Evolutionary conservation across 306 rosid species (phyloP), one percentile per base, ranked within the genome.

Genomic region (Trifolium pratense): DNA sequence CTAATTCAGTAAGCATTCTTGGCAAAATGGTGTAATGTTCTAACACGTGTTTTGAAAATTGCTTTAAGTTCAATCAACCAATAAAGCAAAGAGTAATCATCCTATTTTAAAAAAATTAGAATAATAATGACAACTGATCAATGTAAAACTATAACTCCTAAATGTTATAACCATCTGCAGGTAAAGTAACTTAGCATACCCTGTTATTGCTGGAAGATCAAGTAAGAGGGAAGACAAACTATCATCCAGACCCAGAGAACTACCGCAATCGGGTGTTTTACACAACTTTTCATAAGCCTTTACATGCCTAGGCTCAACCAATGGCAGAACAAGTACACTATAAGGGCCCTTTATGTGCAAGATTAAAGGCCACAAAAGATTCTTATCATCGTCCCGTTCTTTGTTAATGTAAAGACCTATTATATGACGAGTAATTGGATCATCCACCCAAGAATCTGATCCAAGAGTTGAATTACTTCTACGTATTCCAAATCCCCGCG

Each of bases 371-470:
- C 99, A 94, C 16, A 94, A 46, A 36, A 88, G 85, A 86, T 84
- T 84, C 49, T 77, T 80, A 40, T 80, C 80, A 5, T 74, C 86
- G 31, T 84, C 84, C 73, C 68, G 83, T 48, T 89, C 87, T 75
- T 86, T 87, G 83, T 75, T 84, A 37, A 89, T 70, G 69, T 87
- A 86, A 66, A 94, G 84, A 42, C 91, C 84, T 45, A 91, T 78
- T 55, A 91, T 77, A 82, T 94, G 95, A 15, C 93, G 90, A 14
- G 93, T 94, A 65, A 91, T 83, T 31, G 99, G 99, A 80, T 91
- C 99, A 82, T 94, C 99, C 58, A 88, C 88, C 96, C 98, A 94
- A 14, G 98, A 91, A 86, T 94, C 98, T 7, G 91, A 89, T 14
- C 98, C 95, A 37, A 80, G 75, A 76, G 90, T 71, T 21, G 97